These are phyloP conservation scores for Arachis stenosperma DNA, from an alignment of 306 rosid species.

Conservation along the genomic window DNA sequence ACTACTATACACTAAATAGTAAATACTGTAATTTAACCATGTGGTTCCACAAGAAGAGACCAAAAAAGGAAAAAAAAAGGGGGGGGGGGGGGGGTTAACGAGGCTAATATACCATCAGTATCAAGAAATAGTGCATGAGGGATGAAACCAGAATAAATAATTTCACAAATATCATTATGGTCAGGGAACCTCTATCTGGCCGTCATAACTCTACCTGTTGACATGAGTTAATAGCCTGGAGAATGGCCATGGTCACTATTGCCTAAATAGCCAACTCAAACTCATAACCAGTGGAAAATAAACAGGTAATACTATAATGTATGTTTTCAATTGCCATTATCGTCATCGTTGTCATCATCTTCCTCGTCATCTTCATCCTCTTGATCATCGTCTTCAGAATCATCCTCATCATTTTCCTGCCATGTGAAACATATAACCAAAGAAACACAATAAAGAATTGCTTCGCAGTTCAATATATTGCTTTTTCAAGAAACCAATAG, in stretches of 20 bases:
- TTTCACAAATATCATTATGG: constrained; percentile 32
- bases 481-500: too few relatives aligned
- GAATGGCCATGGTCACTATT: constrained; percentile 43
- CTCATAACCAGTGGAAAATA: constrained; percentile 41
- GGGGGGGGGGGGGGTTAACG: too few relatives aligned
- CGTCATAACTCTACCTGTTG: constrained; percentile 33
- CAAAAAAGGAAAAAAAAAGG: not conserved
- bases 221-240: constrained; percentile 35
- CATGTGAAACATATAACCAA: not conserved
- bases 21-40: constrained; percentile 13
- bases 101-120: constrained; percentile 33
- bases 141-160: constrained; percentile 47
- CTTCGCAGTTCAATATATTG: too few relatives aligned
- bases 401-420: constrained; percentile 72
- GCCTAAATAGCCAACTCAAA: constrained; percentile 53
- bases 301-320: constrained; percentile 23
- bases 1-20: constrained; percentile 34
- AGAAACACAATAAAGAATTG: not conserved
- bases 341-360: constrained; percentile 52
- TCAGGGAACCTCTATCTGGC: constrained; percentile 40
- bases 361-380: constrained; percentile 64
- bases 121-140: constrained; percentile 28
- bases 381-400: constrained; percentile 71
- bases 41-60: constrained; percentile 20
- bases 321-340: constrained; percentile 55